These are phyloP conservation scores for Exophiala oligosperma DNA, from an alignment of 2,329 filamentous ascomycete genomes.

Conservation along the genomic window DNA sequence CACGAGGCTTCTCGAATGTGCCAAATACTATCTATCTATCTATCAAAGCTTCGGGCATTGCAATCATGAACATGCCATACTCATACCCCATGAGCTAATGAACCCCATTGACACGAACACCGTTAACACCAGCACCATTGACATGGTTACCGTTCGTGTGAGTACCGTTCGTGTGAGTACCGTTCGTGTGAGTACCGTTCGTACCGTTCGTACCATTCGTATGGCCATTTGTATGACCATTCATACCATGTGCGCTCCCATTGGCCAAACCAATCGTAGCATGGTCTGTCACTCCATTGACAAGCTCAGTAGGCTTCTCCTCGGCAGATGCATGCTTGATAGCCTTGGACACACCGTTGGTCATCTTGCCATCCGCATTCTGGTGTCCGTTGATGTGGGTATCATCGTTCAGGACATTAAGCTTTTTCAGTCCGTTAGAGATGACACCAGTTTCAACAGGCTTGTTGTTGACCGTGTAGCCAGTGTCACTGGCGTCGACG, in stretches of 20 bases:
- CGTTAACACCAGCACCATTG: background rate
- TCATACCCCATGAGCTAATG: too few species aligned
- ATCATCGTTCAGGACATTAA: constrained; percentile 29
- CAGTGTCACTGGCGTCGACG: constrained; percentile 69
- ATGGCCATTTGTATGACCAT: constrained; percentile 13
- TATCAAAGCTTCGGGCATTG: too few species aligned
- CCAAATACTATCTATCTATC: too few species aligned
- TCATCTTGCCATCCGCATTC: constrained; percentile 1
- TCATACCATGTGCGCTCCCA: constrained; percentile 13
- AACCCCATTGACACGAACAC: too few species aligned
- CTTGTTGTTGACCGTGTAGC: constrained; percentile 51
- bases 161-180: background rate
- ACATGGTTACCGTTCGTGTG: background rate
- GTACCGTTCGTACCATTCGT: constrained; percentile 1
- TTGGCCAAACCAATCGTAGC: constrained; percentile 8
- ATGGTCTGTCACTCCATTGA: constrained; percentile 14
- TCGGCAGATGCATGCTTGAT: constrained; percentile 20
- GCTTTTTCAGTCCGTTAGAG: constrained; percentile 17
- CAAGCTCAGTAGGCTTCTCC: constrained; percentile 18
- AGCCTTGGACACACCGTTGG: constrained; percentile 15
- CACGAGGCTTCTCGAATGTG: too few species aligned
- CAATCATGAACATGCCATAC: too few species aligned
- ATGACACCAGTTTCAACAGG: constrained; percentile 12
- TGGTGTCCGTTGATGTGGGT: constrained; percentile 9
- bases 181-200: background rate